Evolutionary conservation across 2,329 filamentous ascomycete species (phyloP).

Genomic region (Neonectria punicea): DNA sequence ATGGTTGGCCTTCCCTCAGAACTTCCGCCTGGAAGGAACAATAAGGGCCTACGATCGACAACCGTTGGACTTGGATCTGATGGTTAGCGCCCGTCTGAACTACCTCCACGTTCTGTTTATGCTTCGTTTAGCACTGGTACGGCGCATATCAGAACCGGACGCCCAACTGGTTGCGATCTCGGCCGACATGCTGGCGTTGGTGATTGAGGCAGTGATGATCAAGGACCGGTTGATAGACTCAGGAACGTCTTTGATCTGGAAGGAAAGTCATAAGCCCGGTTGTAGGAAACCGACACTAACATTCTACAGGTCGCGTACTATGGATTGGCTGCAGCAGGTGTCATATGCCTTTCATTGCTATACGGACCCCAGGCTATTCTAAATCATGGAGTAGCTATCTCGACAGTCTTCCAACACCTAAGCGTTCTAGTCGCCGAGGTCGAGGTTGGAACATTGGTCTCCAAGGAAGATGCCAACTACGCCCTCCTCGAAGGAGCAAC

Average conservation of each 20-base stretch:
- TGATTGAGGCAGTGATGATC: slow-evolving; percentile 23
- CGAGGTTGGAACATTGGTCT: slow-evolving; percentile 27
- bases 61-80: slow-evolving; percentile 19
- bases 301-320: slow-evolving; percentile 28
- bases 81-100: slow-evolving; percentile 21
- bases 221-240: slow-evolving; percentile 21
- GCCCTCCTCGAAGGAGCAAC: slow-evolving; percentile 33
- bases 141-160: slow-evolving; percentile 16
- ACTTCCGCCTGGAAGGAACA: slow-evolving; percentile 13
- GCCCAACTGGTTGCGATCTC: slow-evolving; percentile 10
- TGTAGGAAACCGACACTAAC: neutral
- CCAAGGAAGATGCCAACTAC: slow-evolving; percentile 34
- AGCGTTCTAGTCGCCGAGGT: slow-evolving; percentile 33
- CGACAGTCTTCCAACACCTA: slow-evolving; percentile 30
- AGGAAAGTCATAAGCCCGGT: neutral
- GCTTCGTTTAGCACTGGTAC: slow-evolving; percentile 3
- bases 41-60: slow-evolving; percentile 15
- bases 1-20: slow-evolving; percentile 18
- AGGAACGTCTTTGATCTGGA: slow-evolving; percentile 25
- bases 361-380: slow-evolving; percentile 15
- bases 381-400: slow-evolving; percentile 3
- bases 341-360: slow-evolving; percentile 30
- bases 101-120: slow-evolving; percentile 28
- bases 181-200: slow-evolving; percentile 21
- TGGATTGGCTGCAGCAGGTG: slow-evolving; percentile 33